Base-by-base conservation (phyloP, 257 asterid species). In the Solanum infundibuliforme region DNA sequence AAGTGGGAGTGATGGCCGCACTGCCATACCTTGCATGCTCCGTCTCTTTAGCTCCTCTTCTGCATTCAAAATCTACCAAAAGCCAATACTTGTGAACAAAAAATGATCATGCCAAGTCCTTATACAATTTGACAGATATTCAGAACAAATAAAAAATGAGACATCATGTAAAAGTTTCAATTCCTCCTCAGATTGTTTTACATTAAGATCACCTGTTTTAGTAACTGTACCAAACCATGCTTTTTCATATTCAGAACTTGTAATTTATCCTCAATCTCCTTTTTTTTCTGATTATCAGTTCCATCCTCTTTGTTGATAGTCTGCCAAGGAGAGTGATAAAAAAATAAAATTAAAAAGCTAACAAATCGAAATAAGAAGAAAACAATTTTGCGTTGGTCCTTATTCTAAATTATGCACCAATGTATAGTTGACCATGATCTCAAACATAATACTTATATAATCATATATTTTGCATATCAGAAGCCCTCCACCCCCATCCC, bases 11-110 rank as follows among this genome's bases (percentile, higher is more conserved):
- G 94, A 91, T 29, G 95, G 93, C 23, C 94, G 95, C 38, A 90
- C 94, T 14, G 93, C 83, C 62, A 73, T 86, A 39, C 95, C 94
- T 89, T 92, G 98, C 72, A n/a, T 31, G 52, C 90, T 93, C 86
- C 91, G 95, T 86, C 94, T 91, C 94, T 93, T 93, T 39, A 95
- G 91, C 89, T 94, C 98, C 88, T 96, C 99, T 91, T 95, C 99
- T 77, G 98, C 99, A 87, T 87, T 93, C 87, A 95, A 86, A 88
- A 97, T 95, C 99, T 97, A 96, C 62, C 39, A 91, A 88, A n/a
- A 83, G 86, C 39, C n/a, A 81, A 29, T 36, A 48, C 31, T 10
- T 35, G 32, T 29, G 34, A 83, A 38, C 66, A 20, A 81, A 62
- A 87, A 31, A 58, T 8, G n/a, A 83, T 52, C 83, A 75, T 12